Conservation (phyloP, 1,284 basidiomycete species). For the Singerocomus rubriflavus region DNA sequence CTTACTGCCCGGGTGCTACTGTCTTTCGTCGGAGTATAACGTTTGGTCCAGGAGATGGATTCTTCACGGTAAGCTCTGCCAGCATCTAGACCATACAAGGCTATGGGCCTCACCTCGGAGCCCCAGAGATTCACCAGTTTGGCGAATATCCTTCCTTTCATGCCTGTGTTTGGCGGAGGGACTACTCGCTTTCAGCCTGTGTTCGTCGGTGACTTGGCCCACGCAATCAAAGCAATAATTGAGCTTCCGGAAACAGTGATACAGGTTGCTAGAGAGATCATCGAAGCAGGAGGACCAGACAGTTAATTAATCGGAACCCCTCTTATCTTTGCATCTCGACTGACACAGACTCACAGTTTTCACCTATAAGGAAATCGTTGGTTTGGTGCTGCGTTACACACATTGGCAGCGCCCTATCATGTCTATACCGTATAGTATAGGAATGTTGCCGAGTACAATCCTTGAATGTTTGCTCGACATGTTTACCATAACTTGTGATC, state of each 20-base stretch:
- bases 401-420: slow-evolving; percentile 52
- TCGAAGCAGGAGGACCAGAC: slow-evolving; percentile 70
- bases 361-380: slow-evolving; percentile 64
- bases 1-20: slow-evolving; percentile 50
- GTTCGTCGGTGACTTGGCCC: slow-evolving; percentile 63
- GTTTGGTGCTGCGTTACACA: slow-evolving; percentile 54
- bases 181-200: slow-evolving; percentile 65
- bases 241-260: slow-evolving; percentile 43
- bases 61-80: slow-evolving; percentile 54
- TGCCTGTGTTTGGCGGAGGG: slow-evolving; percentile 73
- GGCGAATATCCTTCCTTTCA: slow-evolving; percentile 57
- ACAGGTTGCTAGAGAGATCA: slow-evolving; percentile 50
- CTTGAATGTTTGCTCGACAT: slow-evolving; percentile 60
- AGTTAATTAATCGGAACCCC: slow-evolving; percentile 36
- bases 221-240: slow-evolving; percentile 56
- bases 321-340: slow-evolving; percentile 1
- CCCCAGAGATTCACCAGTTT: slow-evolving; percentile 57
- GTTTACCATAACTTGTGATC: slow-evolving; percentile 64
- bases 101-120: background rate
- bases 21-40: slow-evolving; percentile 67
- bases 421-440: slow-evolving; percentile 59
- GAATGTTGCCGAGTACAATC: slow-evolving; percentile 57
- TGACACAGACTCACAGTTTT: slow-evolving; percentile 42
- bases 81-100: background rate
- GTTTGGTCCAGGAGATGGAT: slow-evolving; percentile 70